These are phyloP conservation scores for Trapa bicornis DNA, from an alignment of 345 rosid species.

Conservation along the genomic window DNA sequence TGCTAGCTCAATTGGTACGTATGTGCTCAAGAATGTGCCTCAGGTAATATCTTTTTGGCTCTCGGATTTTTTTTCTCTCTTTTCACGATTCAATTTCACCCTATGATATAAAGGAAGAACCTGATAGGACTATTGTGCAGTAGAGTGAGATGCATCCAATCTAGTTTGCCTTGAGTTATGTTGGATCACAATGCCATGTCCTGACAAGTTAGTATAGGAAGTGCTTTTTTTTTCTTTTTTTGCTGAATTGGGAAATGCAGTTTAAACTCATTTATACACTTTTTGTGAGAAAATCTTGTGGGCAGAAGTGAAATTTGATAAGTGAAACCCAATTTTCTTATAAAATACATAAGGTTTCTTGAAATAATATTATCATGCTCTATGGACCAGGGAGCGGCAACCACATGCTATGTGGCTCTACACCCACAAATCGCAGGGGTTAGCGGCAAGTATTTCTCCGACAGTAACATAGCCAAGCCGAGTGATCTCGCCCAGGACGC, in stretches of 20 bases:
- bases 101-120: background rate
- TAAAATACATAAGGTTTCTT: too few species aligned
- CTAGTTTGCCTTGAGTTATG: too few species aligned
- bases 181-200: too few species aligned
- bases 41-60: constrained; percentile 30
- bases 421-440: constrained; percentile 58
- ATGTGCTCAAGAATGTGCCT: constrained; percentile 39
- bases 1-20: constrained; percentile 26
- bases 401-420: constrained; percentile 66
- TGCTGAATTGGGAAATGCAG: too few species aligned
- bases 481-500: constrained; percentile 32
- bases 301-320: too few species aligned
- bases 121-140: too few species aligned
- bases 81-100: background rate
- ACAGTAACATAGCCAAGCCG: constrained; percentile 35
- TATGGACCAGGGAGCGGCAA: constrained; percentile 59
- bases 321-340: too few species aligned
- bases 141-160: too few species aligned
- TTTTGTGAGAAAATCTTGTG: too few species aligned
- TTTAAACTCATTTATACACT: too few species aligned
- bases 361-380: background rate
- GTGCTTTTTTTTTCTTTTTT: background rate
- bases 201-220: too few species aligned
- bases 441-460: constrained; percentile 48
- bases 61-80: background rate